Evolutionary conservation across 177 flowering plant genomes (phyloP).

Genomic region (Telopea speciosissima): DNA sequence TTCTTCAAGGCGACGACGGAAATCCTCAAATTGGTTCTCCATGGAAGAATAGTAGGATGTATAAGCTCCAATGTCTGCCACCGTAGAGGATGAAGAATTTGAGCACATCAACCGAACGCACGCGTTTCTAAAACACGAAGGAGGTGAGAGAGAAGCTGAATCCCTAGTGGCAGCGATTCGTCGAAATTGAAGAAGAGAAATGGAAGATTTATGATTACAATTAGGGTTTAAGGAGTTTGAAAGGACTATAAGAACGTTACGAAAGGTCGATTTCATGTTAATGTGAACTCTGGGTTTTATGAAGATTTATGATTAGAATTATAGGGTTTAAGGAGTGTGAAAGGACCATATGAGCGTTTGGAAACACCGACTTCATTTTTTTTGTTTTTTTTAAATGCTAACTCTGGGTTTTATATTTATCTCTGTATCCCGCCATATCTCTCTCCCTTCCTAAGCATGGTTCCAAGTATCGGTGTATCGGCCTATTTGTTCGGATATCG

Average conservation of each 20-base stretch:
- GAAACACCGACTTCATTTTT: too few relatives aligned
- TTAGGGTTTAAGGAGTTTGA: slow-evolving; percentile 41
- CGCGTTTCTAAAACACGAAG: neutral
- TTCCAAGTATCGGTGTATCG: too few relatives aligned
- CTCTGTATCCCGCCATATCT: too few relatives aligned
- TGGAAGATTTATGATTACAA: slow-evolving; percentile 27
- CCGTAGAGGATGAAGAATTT: slow-evolving; percentile 22
- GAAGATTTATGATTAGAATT: too few relatives aligned
- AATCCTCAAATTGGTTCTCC: slow-evolving; percentile 72
- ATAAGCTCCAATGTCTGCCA: slow-evolving; percentile 32
- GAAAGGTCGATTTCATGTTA: slow-evolving; percentile 38
- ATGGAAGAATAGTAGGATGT: slow-evolving; percentile 25
- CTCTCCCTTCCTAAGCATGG: too few relatives aligned
- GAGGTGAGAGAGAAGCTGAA: neutral
- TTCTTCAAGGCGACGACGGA: slow-evolving; percentile 56
- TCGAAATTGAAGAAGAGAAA: slow-evolving; percentile 3
- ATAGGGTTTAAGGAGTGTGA: too few relatives aligned
- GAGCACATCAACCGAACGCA: slow-evolving; percentile 16
- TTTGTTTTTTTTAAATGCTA: too few relatives aligned
- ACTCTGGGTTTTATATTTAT: too few relatives aligned
- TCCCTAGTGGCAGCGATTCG: slow-evolving; percentile 5
- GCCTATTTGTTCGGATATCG: too few relatives aligned
- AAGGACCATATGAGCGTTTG: too few relatives aligned
- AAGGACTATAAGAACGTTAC: slow-evolving; percentile 26
- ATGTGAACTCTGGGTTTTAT: neutral